Conservation (phyloP, 2,329 filamentous ascomycete species). For the Trichoderma asperellum region DNA sequence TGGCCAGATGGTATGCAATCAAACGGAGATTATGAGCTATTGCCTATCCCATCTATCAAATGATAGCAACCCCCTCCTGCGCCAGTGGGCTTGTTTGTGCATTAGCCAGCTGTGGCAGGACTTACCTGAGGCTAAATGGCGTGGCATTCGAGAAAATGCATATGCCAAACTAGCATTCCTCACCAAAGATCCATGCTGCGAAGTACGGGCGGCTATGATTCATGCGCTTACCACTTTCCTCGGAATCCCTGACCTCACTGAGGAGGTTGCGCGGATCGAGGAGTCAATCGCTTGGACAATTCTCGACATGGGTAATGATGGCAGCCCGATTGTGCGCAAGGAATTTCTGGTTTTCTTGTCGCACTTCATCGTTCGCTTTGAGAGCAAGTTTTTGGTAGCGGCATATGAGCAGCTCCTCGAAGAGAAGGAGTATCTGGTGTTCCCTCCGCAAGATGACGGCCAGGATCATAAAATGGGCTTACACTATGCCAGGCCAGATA, state of each 20-base stretch:
- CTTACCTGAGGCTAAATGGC: slow-evolving; percentile 91
- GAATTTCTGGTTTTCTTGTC: slow-evolving; percentile 94
- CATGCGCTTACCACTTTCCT: slow-evolving; percentile 93
- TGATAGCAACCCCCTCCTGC: slow-evolving; percentile 81
- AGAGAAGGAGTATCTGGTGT: slow-evolving; percentile 71
- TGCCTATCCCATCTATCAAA: slow-evolving; percentile 84
- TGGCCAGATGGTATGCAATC: slow-evolving; percentile 88
- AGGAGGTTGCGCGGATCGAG: slow-evolving; percentile 88
- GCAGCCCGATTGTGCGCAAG: slow-evolving; percentile 90
- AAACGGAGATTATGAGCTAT: slow-evolving; percentile 85
- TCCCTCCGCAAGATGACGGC: slow-evolving; percentile 59
- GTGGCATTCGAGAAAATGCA: slow-evolving; percentile 86
- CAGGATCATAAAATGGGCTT: slow-evolving; percentile 65
- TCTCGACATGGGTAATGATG: slow-evolving; percentile 89
- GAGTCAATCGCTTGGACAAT: slow-evolving; percentile 88
- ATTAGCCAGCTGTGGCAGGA: slow-evolving; percentile 94
- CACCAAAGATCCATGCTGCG: slow-evolving; percentile 82
- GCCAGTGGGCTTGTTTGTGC: slow-evolving; percentile 95
- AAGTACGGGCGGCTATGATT: slow-evolving; percentile 91
- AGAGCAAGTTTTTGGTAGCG: slow-evolving; percentile 88
- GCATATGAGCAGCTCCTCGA: slow-evolving; percentile 89
- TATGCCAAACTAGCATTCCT: slow-evolving; percentile 80
- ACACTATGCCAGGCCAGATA: slow-evolving; percentile 61
- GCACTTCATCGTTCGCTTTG: slow-evolving; percentile 85
- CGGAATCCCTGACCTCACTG: slow-evolving; percentile 88